Percentiles rank a stretch among this genome's conserved stretches.
These are phyloP conservation scores for Mimosa pudica DNA, from an alignment of 306 rosid genomes.

Conservation along the genomic window DNA sequence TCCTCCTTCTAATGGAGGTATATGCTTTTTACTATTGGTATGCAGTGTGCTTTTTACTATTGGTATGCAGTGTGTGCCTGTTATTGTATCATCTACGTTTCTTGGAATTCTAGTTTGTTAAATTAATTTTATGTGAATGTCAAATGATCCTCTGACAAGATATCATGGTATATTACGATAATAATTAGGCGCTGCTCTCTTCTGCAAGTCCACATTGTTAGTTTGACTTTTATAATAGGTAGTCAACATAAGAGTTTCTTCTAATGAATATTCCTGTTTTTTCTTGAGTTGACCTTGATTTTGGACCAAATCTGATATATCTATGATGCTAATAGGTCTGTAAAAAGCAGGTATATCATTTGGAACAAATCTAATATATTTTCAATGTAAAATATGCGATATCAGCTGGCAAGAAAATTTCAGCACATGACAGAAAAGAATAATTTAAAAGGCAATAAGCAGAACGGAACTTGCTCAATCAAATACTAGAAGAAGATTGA, in stretches of 20 bases:
- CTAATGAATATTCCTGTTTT: slow-evolving; percentile 26
- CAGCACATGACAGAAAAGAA: no score
- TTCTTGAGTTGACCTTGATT: slow-evolving; percentile 71
- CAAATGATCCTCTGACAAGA: no score
- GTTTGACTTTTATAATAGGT: slow-evolving; percentile 8
- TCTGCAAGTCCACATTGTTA: slow-evolving; percentile 28
- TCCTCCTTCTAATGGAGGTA: no score
- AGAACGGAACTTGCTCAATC: neutral
- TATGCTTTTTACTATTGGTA: no score
- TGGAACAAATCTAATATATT: no score
- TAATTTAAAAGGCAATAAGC: neutral
- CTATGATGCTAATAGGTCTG: slow-evolving; percentile 80
- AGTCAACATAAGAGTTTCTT: slow-evolving; percentile 18
- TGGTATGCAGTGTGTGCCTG: no score
- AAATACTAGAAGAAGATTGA: neutral
- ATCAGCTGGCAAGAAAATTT: no score
- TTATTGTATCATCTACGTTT: no score
- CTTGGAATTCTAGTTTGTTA: no score
- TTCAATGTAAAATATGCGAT: no score
- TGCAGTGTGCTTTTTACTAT: no score
- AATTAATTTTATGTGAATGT: no score
- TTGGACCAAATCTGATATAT: slow-evolving; percentile 86
- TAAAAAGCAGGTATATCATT: slow-evolving; percentile 76
- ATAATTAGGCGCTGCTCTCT: neutral
- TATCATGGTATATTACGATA: neutral